Evolutionary conservation across 2,329 filamentous ascomycete species (phyloP).

Genomic region (Fusarium sublunatum): DNA sequence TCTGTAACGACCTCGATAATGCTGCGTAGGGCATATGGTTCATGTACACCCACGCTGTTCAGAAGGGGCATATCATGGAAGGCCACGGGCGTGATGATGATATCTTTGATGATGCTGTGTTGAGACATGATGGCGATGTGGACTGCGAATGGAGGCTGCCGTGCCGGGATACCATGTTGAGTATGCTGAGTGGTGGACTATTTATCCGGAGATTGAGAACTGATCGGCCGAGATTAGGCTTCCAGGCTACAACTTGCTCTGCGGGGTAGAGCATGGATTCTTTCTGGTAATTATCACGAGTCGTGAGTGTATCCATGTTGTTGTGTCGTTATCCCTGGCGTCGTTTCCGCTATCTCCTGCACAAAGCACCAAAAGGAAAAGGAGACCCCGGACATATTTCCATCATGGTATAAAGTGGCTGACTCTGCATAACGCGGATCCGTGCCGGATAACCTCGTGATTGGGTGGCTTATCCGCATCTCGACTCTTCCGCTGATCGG

Average conservation of each 20-base stretch:
- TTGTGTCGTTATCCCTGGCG: slow-evolving; percentile 7
- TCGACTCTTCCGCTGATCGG: neutral
- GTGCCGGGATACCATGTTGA: neutral
- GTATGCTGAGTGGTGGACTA: slow-evolving; percentile 32
- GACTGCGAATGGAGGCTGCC: neutral
- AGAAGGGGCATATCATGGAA: slow-evolving; percentile 59
- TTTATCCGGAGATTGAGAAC: slow-evolving; percentile 18
- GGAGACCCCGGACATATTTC: slow-evolving; percentile 16
- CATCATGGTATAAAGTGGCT: slow-evolving; percentile 8
- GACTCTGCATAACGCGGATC: slow-evolving; percentile 4
- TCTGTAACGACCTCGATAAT: slow-evolving; percentile 55
- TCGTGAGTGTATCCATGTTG: neutral
- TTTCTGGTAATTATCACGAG: slow-evolving; percentile 3
- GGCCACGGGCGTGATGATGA: slow-evolving; percentile 57
- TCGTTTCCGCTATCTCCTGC: slow-evolving; percentile 25
- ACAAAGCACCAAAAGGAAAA: slow-evolving; percentile 18
- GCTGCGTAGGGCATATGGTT: slow-evolving; percentile 56
- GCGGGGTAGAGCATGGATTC: slow-evolving; percentile 18
- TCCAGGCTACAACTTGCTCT: neutral
- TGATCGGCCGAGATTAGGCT: neutral
- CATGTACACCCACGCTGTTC: slow-evolving; percentile 58
- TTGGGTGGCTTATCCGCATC: slow-evolving; percentile 32
- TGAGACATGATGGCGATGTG: slow-evolving; percentile 42
- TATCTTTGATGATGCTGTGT: slow-evolving; percentile 50
- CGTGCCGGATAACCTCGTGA: slow-evolving; percentile 20